Conservation (phyloP, 2,329 filamentous ascomycete genomes). For the Stemphylium beticola region DNA sequence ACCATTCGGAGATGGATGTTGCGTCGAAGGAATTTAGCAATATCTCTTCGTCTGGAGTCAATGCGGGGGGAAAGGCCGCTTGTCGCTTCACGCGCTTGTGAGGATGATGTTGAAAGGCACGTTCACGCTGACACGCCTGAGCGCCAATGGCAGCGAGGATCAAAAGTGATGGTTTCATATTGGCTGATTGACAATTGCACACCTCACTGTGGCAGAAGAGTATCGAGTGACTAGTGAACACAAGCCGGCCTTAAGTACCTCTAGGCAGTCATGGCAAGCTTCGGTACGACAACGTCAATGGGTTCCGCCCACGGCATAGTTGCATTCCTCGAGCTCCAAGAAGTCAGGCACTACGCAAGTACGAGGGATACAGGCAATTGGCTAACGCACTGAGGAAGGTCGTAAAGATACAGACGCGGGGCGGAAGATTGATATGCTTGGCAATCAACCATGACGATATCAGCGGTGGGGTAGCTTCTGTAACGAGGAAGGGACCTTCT, state of each 20-base stretch:
- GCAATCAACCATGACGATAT: constrained; percentile 35
- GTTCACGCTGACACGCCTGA: constrained; percentile 45
- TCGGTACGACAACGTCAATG: constrained; percentile 29
- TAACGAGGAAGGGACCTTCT: background rate
- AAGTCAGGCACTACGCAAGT: constrained; percentile 17
- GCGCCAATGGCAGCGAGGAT: constrained; percentile 39
- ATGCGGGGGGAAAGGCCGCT: constrained; percentile 38
- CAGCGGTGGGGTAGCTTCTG: constrained; percentile 6
- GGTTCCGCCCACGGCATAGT: constrained; percentile 6
- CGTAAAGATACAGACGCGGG: constrained; percentile 23
- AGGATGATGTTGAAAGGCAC: constrained; percentile 27
- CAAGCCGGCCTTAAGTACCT: constrained; percentile 22
- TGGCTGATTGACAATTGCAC: constrained; percentile 8
- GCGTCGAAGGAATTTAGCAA: constrained; percentile 51
- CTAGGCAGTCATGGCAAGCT: background rate
- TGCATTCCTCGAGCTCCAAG: background rate
- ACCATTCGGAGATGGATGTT: constrained; percentile 47
- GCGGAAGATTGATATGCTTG: constrained; percentile 27
- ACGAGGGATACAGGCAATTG: constrained; percentile 20
- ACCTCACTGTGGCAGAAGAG: constrained; percentile 9
- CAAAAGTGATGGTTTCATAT: constrained; percentile 36
- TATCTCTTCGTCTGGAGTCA: constrained; percentile 48
- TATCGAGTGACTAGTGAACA: background rate
- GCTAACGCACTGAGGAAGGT: constrained; percentile 43
- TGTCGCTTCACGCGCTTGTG: constrained; percentile 39